phyloP scores from a whole-genome alignment of 2,329 filamentous ascomycete genomes.

The Phaeosphaeriaceae sp. region DNA sequence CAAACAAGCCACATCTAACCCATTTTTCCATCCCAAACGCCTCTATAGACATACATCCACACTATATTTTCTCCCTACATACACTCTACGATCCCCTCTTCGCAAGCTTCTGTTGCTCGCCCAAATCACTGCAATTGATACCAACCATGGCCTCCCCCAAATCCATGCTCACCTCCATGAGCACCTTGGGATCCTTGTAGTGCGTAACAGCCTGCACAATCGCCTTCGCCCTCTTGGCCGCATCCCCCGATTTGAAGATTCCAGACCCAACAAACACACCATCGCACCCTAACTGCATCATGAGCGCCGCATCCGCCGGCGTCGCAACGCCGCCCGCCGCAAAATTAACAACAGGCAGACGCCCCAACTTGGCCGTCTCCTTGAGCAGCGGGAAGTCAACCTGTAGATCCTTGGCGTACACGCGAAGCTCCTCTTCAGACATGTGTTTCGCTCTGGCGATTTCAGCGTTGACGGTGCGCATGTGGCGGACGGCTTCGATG shows the following conservation, averaged over 20 bases:
- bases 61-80: neutral
- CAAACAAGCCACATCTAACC: too few species aligned
- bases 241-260: conserved; percentile 96
- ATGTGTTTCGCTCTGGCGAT: conserved; percentile 74
- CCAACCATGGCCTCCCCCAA: conserved; percentile 98
- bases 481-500: conserved; percentile 94
- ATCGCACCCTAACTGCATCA: conserved; percentile 99
- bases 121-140: conserved; percentile 83
- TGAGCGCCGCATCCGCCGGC: conserved; percentile 91
- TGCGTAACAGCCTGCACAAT: conserved; percentile 96
- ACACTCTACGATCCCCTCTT: conserved; percentile 76
- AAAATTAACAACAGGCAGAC: conserved; percentile 96
- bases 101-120: conserved; percentile 80
- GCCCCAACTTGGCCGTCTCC: conserved; percentile 84
- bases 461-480: conserved; percentile 85
- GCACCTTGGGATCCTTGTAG: conserved; percentile 80
- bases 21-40: too few species aligned
- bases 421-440: conserved; percentile 74
- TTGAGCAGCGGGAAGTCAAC: conserved; percentile 79
- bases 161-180: conserved; percentile 86
- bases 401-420: conserved; percentile 81
- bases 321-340: conserved; percentile 99
- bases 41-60: too few species aligned
- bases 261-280: conserved; percentile 96
- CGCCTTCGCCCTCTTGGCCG: conserved; percentile 86